Base-by-base conservation (phyloP, 202 grass and related monocot species). In the Cymbopogon flexuosus region DNA sequence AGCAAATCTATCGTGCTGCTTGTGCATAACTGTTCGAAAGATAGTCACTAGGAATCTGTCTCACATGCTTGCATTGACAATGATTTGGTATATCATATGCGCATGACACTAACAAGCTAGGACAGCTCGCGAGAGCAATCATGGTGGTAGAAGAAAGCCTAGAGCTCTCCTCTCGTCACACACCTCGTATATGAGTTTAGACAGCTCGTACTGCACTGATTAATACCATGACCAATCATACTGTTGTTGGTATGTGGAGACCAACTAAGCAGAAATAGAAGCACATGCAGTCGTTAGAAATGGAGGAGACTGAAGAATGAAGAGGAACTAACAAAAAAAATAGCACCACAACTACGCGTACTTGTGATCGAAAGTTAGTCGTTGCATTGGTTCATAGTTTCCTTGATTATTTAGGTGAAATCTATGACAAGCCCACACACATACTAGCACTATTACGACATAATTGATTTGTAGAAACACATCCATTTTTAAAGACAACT, bases 61-160 rank as follows among this genome's bases (percentile, higher is more conserved):
- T 45, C 71, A 59, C 35, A 21, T 68, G 62, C 11, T 83, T 68
- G 73, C 22, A 56, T 24, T 59, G 62, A 68, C 70, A 74, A 37
- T 22, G 71, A 66, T 71, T 65, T 18, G 14, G 36, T 40, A 10
- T 65, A 16, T 74, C n/a, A 8, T 41, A 21, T 39, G n/a, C 49
- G 21, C 60, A 75, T 56, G 59, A 27, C 60, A 70, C 14, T 52
- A 15, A 13, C 30, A 3, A 34, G 27, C 27, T 27, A 27, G 2
- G 35, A 59, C 72, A 75, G 39, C 47, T 33, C 10, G 23, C 10
- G 23, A 24, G 11, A 68, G 65, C 63, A 66, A 66, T 75, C 16
- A 66, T 82, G 60, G 12, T 46, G 3, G 15, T 13, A 40, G 34
- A 82, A 57, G 70, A 56, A 39, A 70, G 66, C 35, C 23, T n/a